Evolutionary conservation across 768 basidiomycete species (phyloP), one percentile per base, ranked within the genome.

Genomic region (Gyrodon lividus): DNA sequence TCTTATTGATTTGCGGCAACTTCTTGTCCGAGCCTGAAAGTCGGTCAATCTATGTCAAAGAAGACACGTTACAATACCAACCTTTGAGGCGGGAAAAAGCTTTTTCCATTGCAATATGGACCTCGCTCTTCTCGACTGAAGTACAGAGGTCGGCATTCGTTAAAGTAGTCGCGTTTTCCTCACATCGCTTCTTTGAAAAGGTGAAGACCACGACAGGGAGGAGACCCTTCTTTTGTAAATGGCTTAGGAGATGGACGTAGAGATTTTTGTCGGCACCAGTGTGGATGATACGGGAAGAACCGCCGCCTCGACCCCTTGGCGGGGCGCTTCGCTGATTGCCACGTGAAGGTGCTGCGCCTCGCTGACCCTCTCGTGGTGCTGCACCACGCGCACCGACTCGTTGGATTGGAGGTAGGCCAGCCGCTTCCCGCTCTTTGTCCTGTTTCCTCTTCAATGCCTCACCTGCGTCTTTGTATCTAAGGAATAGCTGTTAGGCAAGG

Each of bases 121-220:
- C 88, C 71, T 98, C 93, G 60, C 95, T 98, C 77, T 94, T 98
- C 73, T 99, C 97, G 43, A 85, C 84, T 1, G 92, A 82, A 6
- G 83, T 84, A 61, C 89, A 94, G 31, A 99, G 74, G 70, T 99
- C 94, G 28, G 83, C 77, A 68, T 95, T 94, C 1, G 84, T 88
- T 49, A 99, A 71, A 2, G 91, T 97, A 8, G 77, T 79, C 4
- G 97, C 97, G 64, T 99, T 92, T 71, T 98, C 97, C 71, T 99
- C 97, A 64, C 97, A 99, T 48, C 82, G 77, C 69, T 94, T 95
- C 76, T 99, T 99, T 24, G 93, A 97, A 59, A 99, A 87, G 0
- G 96, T 95, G 72, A 99, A 99, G 24, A 97, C 82, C 28, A 99
- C 97, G 13, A 95, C 93, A 1, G 97, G 97, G 7, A 99, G 78